These are phyloP conservation scores for Kluyveromyces siamensis DNA, from an alignment of 805 yeast species.

Conservation along the genomic window DNA sequence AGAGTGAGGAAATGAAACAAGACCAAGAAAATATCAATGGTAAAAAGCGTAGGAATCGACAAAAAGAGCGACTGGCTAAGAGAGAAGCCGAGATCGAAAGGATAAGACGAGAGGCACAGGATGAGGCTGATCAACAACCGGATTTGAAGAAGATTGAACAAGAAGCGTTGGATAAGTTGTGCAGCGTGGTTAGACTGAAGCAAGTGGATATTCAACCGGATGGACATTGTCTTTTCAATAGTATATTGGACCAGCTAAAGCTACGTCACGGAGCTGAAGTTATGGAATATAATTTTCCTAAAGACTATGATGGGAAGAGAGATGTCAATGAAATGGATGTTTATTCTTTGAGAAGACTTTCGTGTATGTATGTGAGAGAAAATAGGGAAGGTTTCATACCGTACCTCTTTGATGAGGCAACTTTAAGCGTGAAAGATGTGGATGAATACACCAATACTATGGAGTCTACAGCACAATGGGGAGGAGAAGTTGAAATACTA, in stretches of 20 bases:
- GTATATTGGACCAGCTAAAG: constrained; percentile 69
- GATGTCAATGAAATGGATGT: constrained; percentile 11
- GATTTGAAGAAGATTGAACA: constrained; percentile 67
- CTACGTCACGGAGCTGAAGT: constrained; percentile 37
- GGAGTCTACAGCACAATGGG: constrained; percentile 85
- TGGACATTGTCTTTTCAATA: constrained; percentile 89
- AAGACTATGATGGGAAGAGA: neutral
- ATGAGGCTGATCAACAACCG: constrained; percentile 58
- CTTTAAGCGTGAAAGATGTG: constrained; percentile 54
- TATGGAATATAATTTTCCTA: constrained; percentile 7
- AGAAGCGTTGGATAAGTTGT: constrained; percentile 48
- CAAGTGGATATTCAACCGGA: constrained; percentile 76
- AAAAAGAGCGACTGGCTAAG: constrained; percentile 71
- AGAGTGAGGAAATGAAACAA: neutral
- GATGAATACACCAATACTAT: constrained; percentile 61
- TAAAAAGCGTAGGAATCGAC: constrained; percentile 56
- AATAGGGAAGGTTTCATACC: constrained; percentile 71
- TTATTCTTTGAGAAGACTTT: constrained; percentile 47
- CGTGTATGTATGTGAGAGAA: constrained; percentile 56
- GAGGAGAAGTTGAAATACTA: constrained; percentile 85
- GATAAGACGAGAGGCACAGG: constrained; percentile 55
- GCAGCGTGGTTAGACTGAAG: constrained; percentile 39
- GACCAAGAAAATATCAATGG: neutral
- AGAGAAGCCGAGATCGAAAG: constrained; percentile 61
- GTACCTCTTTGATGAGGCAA: constrained; percentile 71